Evolutionary conservation across 2,329 filamentous ascomycete genomes (phyloP).

Genomic region (Diaporthe vexans): DNA sequence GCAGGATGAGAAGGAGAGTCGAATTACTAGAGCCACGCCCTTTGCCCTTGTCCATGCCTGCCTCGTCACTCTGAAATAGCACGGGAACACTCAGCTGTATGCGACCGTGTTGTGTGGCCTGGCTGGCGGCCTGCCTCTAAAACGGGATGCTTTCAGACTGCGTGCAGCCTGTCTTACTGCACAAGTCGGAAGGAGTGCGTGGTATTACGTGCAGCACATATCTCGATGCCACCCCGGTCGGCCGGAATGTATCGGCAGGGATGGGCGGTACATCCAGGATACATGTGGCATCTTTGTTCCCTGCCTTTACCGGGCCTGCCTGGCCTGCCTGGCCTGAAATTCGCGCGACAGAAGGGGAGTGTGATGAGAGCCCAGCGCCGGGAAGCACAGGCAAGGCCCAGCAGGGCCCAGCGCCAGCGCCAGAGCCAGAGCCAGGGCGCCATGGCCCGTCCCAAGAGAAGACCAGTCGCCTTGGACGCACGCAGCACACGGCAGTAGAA

Average conservation of each 20-base stretch:
- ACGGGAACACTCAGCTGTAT: slow-evolving; percentile 1
- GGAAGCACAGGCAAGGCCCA: not conserved
- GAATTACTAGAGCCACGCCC: slow-evolving; percentile 20
- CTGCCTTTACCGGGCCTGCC: slow-evolving; percentile 10
- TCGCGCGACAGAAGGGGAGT: not conserved
- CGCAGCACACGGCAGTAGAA: slow-evolving; percentile 17
- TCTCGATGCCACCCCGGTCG: slow-evolving; percentile 14
- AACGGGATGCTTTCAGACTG: slow-evolving; percentile 26
- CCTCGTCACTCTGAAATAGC: slow-evolving; percentile 1
- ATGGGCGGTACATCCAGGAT: slow-evolving; percentile 28
- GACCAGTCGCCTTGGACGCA: slow-evolving; percentile 8
- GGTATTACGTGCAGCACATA: slow-evolving; percentile 24
- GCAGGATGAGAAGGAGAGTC: not conserved
- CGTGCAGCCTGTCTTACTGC: not conserved
- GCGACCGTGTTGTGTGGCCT: not conserved
- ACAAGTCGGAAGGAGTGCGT: not conserved
- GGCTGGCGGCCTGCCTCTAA: slow-evolving; percentile 1
- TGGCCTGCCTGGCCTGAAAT: slow-evolving; percentile 1
- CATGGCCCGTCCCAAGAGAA: slow-evolving; percentile 25
- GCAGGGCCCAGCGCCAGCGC: slow-evolving; percentile 9
- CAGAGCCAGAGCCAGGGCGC: slow-evolving; percentile 26
- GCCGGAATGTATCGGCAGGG: slow-evolving; percentile 36
- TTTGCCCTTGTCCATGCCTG: not conserved
- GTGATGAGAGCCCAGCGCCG: slow-evolving; percentile 31
- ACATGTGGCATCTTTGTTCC: slow-evolving; percentile 35